Conservation (phyloP, 257 asterid genomes). For the Rubia yunnanensis region DNA sequence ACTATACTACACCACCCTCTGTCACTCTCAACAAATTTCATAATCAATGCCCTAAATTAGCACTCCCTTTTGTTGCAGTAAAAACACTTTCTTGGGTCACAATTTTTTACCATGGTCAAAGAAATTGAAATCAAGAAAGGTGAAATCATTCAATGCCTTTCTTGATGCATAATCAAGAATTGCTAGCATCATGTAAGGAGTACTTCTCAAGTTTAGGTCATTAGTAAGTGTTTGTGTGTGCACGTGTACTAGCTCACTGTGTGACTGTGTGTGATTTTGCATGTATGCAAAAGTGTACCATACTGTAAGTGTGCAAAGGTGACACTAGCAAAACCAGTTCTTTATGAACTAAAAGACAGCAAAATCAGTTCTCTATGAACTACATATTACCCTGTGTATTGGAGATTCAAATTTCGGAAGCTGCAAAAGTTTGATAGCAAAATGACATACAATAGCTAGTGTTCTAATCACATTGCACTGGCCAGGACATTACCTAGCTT, state of each 20-base stretch:
- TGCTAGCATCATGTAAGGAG: not conserved
- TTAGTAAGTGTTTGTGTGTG: not conserved
- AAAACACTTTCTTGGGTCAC: slow-evolving; percentile 3
- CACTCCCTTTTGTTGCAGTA: slow-evolving; percentile 8
- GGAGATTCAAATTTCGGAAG: not conserved
- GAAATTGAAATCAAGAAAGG: not conserved
- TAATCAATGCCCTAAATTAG: slow-evolving; percentile 15
- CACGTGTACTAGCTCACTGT: not conserved
- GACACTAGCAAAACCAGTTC: not conserved
- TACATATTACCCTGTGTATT: not conserved
- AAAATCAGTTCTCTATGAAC: not conserved
- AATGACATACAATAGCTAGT: slow-evolving; percentile 6
- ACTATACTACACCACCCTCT: not conserved
- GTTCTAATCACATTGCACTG: slow-evolving; percentile 6
- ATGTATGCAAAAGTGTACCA: not conserved
- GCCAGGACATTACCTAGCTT: slow-evolving; percentile 8
- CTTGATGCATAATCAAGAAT: not conserved
- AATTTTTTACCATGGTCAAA: slow-evolving; percentile 44
- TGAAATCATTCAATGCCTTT: not conserved
- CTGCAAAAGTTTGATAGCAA: slow-evolving; percentile 7
- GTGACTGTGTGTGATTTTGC: not conserved
- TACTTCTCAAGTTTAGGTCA: slow-evolving; percentile 1
- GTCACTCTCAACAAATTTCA: slow-evolving; percentile 12
- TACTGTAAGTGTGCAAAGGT: not conserved
- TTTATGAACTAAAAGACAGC: slow-evolving; percentile 4